Evolutionary conservation across 768 basidiomycete genomes (phyloP), one percentile per base, ranked within the genome.

Genomic region (Coprinopsis strossmayeri): DNA sequence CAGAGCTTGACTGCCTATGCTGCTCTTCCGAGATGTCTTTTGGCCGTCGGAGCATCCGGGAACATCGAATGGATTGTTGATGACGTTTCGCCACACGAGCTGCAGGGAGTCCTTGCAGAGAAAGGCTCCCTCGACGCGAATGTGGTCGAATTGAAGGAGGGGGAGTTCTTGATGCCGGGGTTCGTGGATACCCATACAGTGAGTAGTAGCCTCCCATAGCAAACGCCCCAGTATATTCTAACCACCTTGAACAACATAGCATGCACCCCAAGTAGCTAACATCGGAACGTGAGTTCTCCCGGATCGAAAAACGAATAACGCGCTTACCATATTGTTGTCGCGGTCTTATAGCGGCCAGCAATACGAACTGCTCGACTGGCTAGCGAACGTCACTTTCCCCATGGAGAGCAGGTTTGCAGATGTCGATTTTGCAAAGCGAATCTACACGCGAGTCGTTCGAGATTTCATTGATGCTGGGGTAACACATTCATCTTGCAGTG

Each of bases 141-240:
- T 17, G 58, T 80, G 3, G 59, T 76, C 7, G 48, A 49, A n/a
- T 59, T 83, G 40, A 63, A 62, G 10, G 63, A 71, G 2, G 79
- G 79, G 13, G 72, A 82, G 54, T 93, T 92, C 60, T 58, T 95
- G 48, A 78, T 91, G 59, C 93, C 93, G 4, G 93, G 93, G 2
- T 81, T 95, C 62, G 70, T 94, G 46, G 93, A 96, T 70, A 95
- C 92, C 25, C 92, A 95, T 65, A 89, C 86, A 27, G 92, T 92
- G 60, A 61, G 25, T 20, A 3, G n/a, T n/a, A n/a, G n/a, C n/a
- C n/a, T n/a, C n/a, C n/a, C n/a, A n/a, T n/a, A n/a, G n/a, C n/a
- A n/a, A n/a, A n/a, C n/a, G n/a, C n/a, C n/a, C n/a, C n/a, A n/a
- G n/a, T n/a, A n/a, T n/a, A n/a, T n/a, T n/a, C n/a, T n/a, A n/a